These are phyloP conservation scores for Penicillium hesseltinei DNA, from an alignment of 2,329 filamentous ascomycete genomes.

Conservation along the genomic window DNA sequence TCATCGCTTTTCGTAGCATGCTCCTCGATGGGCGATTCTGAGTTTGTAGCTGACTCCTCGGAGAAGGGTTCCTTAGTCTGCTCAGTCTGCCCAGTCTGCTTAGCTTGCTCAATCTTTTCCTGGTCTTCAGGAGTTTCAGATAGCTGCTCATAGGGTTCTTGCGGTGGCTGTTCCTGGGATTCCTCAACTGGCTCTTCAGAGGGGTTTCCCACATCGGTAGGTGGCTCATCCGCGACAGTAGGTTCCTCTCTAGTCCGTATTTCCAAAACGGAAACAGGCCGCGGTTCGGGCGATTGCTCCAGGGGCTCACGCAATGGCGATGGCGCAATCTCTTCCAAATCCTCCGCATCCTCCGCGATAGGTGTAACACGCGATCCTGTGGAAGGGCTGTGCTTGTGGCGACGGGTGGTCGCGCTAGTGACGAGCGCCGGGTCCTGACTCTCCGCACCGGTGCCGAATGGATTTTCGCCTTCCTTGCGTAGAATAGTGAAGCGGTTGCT, in stretches of 20 bases:
- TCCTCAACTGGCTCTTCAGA: conserved; percentile 5
- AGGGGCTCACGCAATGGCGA: conserved; percentile 15
- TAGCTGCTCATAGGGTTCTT: neutral
- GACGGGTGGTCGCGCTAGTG: conserved; percentile 69
- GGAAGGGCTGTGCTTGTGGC: conserved; percentile 79
- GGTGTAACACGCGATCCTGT: conserved; percentile 76
- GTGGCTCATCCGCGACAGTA: neutral
- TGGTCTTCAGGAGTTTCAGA: conserved; percentile 6
- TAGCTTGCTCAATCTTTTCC: neutral
- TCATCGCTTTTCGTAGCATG: conserved; percentile 6
- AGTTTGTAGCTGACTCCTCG: conserved; percentile 2
- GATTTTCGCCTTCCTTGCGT: conserved; percentile 32
- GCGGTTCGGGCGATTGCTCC: conserved; percentile 15
- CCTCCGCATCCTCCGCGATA: conserved; percentile 79
- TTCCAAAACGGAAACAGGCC: conserved; percentile 18
- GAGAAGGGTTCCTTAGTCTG: neutral
- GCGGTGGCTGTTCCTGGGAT: neutral
- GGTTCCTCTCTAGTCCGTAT: neutral
- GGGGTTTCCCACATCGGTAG: neutral
- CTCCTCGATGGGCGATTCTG: conserved; percentile 6
- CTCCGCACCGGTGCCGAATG: conserved; percentile 19
- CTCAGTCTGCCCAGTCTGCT: neutral
- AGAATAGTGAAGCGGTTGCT: conserved; percentile 38
- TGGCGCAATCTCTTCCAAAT: conserved; percentile 49
- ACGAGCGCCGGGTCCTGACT: conserved; percentile 50